Evolutionary conservation across 257 asterid genomes (phyloP).

Genomic region (Handroanthus guayacan): DNA sequence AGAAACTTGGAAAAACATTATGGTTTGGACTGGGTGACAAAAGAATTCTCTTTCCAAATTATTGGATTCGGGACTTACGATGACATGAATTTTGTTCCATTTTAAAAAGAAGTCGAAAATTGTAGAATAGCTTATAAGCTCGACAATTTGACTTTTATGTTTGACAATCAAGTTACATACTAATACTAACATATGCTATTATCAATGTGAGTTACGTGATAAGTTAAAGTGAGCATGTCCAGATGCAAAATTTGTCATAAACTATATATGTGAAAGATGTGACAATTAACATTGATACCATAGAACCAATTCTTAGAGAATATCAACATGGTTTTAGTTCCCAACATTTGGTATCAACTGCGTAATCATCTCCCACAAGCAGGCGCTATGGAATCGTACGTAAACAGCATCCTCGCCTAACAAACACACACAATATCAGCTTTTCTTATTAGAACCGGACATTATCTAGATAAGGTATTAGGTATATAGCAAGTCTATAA

Average conservation of each 20-base stretch:
- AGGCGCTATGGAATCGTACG: slow-evolving; percentile 33
- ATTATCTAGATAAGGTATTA: slow-evolving; percentile 22
- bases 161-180: too few species aligned
- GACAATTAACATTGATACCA: neutral
- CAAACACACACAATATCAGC: neutral
- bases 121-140: too few species aligned
- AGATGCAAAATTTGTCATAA: neutral
- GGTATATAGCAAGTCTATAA: neutral
- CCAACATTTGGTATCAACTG: slow-evolving; percentile 16
- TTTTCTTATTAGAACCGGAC: neutral
- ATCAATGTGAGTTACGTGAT: neutral
- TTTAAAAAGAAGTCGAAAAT: too few species aligned
- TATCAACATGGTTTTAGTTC: slow-evolving; percentile 29
- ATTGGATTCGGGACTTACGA: too few species aligned
- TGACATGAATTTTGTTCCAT: too few species aligned
- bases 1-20: too few species aligned
- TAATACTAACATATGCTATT: too few species aligned
- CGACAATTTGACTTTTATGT: too few species aligned
- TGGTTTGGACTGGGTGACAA: too few species aligned
- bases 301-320: slow-evolving; percentile 27
- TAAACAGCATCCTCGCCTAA: slow-evolving; percentile 16
- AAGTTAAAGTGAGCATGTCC: neutral
- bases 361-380: slow-evolving; percentile 22
- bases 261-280: neutral
- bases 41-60: too few species aligned